Percentiles rank a stretch among this genome's conserved stretches.
phyloP scores from a whole-genome alignment of 192 early-diverging fungal species.

The Powellomyces hirtus region DNA sequence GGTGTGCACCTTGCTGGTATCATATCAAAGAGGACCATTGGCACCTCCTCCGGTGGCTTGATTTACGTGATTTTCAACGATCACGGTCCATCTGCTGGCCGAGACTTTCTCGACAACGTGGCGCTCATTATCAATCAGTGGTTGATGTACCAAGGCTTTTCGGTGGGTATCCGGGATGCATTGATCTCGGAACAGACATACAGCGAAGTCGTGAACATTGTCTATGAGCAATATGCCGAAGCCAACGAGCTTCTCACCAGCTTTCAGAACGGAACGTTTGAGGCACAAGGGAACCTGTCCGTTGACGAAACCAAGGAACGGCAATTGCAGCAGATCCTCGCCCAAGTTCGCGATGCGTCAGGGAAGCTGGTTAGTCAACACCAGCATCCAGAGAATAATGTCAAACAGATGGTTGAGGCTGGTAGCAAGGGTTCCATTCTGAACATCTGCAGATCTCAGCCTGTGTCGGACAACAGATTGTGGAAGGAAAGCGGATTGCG shows the following conservation, averaged over 20 bases:
- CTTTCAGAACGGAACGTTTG: slow-evolving; percentile 81
- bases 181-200: slow-evolving; percentile 78
- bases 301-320: slow-evolving; percentile 88
- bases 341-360: slow-evolving; percentile 89
- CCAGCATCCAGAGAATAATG: slow-evolving; percentile 90
- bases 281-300: slow-evolving; percentile 86
- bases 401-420: slow-evolving; percentile 92
- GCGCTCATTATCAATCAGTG: slow-evolving; percentile 95
- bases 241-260: slow-evolving; percentile 75
- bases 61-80: slow-evolving; percentile 96
- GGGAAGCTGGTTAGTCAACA: slow-evolving; percentile 78
- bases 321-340: slow-evolving; percentile 78
- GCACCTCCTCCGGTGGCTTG: slow-evolving; percentile 78
- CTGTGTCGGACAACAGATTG: slow-evolving; percentile 99
- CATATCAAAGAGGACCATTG: slow-evolving; percentile 92
- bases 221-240: slow-evolving; percentile 66
- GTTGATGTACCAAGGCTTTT: slow-evolving; percentile 91
- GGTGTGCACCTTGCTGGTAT: slow-evolving; percentile 92
- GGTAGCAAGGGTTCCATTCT: slow-evolving; percentile 96
- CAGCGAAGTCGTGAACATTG: slow-evolving; percentile 72
- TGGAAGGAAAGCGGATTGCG: slow-evolving; percentile 98
- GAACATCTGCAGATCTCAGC: slow-evolving; percentile 97
- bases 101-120: slow-evolving; percentile 85
- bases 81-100: slow-evolving; percentile 81
- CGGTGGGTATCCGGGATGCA: slow-evolving; percentile 97